Evolutionary conservation across 441 rosid genomes (phyloP), one percentile per base, ranked within the genome.

Genomic region (Croton setiger): DNA sequence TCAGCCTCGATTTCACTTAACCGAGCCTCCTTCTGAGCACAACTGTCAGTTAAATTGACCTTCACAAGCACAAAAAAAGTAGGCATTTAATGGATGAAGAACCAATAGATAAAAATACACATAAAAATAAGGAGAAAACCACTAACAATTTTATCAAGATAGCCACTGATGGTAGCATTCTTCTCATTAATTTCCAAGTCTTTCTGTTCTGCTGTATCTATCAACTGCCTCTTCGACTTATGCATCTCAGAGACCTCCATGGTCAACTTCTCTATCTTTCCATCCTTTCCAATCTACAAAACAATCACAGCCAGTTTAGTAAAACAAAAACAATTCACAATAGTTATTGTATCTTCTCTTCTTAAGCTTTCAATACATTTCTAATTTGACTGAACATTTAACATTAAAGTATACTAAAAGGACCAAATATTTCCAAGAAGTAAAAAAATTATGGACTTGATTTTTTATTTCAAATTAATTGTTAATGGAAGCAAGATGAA

Each of bases 171-270:
- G 49, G 88, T 81, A 55, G 87, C 77, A 73, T 85, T 88, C 88
- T 89, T 92, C 80, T 95, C 99, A 44, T 86, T 85, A 47, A 88
- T 86, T 81, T 88, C 91, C 43, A 78, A 77, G 79, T 88, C 96
- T 81, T 87, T 95, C 78, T 82, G 91, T 79, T 89, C 99, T 70
- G 92, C 74, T 78, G 90, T 69, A 71, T 85, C 96, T 74, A 90
- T 79, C 78, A 95, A 65, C 83, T 90, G 98, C 75, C 96, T 88
- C 86, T 85, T 90, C 15, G 97, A 92, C 79, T 90, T 90, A 67
- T 81, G 95, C 61, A 90, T 54, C 87, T 90, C 96, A 0, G 90
- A 82, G 47, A 86, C 78, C 81, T 90, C 96, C 43, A 74, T 78
- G 9, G 78, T 66, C 68, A 95, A 58, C 83, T 93, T 86, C 88